phyloP scores from a whole-genome alignment of 805 yeast genomes.

The Kluyveromyces dobzhanskii region DNA sequence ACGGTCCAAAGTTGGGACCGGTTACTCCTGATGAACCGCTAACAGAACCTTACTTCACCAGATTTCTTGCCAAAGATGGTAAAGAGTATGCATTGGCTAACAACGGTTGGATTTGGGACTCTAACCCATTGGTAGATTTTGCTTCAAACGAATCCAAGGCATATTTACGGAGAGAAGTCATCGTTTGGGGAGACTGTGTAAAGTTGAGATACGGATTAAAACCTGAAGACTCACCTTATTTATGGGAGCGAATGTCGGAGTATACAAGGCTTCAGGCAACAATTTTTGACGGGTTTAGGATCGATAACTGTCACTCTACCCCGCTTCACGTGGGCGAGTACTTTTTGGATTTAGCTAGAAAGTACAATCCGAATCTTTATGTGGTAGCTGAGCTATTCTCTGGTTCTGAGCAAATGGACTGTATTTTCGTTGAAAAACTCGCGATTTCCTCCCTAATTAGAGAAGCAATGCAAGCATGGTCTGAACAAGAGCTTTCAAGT shows the following conservation, averaged over 20 bases:
- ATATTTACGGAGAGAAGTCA: constrained; percentile 83
- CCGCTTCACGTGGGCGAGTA: constrained; percentile 92
- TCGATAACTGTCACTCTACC: constrained; percentile 94
- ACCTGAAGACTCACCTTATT: constrained; percentile 76
- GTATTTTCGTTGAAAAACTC: constrained; percentile 79
- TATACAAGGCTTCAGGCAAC: constrained; percentile 67
- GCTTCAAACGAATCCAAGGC: constrained; percentile 75
- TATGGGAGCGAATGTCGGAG: constrained; percentile 82
- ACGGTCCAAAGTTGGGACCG: constrained; percentile 77
- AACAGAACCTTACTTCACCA: constrained; percentile 82
- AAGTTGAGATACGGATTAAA: constrained; percentile 76
- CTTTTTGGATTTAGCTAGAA: constrained; percentile 80
- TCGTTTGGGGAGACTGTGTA: constrained; percentile 97
- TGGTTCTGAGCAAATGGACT: constrained; percentile 88
- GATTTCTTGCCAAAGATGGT: constrained; percentile 47
- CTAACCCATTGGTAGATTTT: constrained; percentile 87
- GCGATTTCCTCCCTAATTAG: constrained; percentile 85
- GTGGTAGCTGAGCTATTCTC: constrained; percentile 92
- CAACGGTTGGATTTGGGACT: constrained; percentile 99
- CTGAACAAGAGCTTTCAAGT: constrained; percentile 76
- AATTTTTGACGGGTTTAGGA: constrained; percentile 78
- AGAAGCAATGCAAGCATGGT: constrained; percentile 97
- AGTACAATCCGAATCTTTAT: constrained; percentile 74
- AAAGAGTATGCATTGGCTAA: constrained; percentile 71
- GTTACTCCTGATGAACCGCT: constrained; percentile 52